These are phyloP conservation scores for Aspergillus jensenii DNA, from an alignment of 2,329 filamentous ascomycete genomes.

Conservation along the genomic window DNA sequence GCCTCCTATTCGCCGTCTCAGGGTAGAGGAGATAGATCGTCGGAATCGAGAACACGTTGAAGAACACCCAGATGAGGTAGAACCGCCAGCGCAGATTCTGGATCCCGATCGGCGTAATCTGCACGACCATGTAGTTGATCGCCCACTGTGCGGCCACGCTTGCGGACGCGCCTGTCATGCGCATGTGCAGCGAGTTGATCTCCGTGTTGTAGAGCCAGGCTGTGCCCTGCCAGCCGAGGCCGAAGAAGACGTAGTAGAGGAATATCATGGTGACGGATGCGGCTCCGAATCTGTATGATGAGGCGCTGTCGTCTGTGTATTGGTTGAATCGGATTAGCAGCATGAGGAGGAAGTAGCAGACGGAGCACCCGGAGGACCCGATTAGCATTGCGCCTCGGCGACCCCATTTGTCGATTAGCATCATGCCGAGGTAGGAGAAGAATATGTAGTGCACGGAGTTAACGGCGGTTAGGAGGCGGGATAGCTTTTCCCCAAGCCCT, in stretches of 20 bases:
- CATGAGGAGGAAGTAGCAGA: constrained; percentile 54
- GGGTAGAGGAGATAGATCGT: too few species aligned
- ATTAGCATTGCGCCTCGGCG: constrained; percentile 59
- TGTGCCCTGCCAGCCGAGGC: constrained; percentile 44
- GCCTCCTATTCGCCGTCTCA: too few species aligned
- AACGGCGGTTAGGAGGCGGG: constrained; percentile 56
- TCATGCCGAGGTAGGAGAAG: constrained; percentile 49
- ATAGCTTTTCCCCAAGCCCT: constrained; percentile 42
- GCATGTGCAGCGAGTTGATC: constrained; percentile 49
- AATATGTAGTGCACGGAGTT: constrained; percentile 53
- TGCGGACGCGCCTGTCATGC: constrained; percentile 48
- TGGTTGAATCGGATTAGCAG: constrained; percentile 45
- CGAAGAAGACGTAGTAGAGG: constrained; percentile 53
- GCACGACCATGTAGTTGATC: constrained; percentile 33
- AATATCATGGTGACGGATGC: constrained; percentile 53
- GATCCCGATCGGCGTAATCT: constrained; percentile 47
- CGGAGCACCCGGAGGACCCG: constrained; percentile 49
- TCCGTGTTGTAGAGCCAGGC: constrained; percentile 42
- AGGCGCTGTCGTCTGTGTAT: too few species aligned
- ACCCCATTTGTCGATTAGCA: constrained; percentile 53
- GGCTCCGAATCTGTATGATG: not conserved
- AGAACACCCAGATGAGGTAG: too few species aligned
- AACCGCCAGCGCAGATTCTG: constrained; percentile 17
- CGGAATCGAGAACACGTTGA: too few species aligned
- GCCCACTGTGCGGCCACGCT: constrained; percentile 1